These are phyloP conservation scores for Globisporangium echinulatum DNA, from an alignment of 352 stramenopile species.

Conservation along the genomic window DNA sequence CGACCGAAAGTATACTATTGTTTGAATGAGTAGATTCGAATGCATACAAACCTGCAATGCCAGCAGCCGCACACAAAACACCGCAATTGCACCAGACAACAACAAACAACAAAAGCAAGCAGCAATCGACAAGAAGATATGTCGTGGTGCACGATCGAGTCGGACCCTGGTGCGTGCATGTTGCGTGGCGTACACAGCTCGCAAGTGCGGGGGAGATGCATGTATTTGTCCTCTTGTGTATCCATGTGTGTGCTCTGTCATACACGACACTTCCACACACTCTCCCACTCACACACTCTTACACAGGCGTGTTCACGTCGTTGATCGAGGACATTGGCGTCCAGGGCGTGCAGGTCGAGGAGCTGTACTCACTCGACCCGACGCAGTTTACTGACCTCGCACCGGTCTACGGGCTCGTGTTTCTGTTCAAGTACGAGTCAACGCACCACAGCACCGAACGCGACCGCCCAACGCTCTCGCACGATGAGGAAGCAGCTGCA, in stretches of 20 bases:
- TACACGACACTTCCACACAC: background rate
- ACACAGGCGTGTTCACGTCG: constrained; percentile 78
- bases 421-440: constrained; percentile 94
- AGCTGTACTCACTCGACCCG: constrained; percentile 92
- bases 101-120: background rate
- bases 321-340: constrained; percentile 94
- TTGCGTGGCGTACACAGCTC: no score
- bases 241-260: background rate
- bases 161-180: constrained; percentile 43
- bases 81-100: no score
- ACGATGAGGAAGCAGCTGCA: background rate
- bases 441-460: constrained; percentile 21
- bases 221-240: no score
- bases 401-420: constrained; percentile 91
- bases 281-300: background rate
- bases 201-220: no score
- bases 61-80: no score
- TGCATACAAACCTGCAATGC: no score
- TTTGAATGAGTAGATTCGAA: no score
- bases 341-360: constrained; percentile 89
- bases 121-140: constrained; percentile 20
- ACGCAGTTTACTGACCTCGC: constrained; percentile 62
- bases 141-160: constrained; percentile 80
- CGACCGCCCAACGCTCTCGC: constrained; percentile 24
- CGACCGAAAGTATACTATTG: no score